Percentiles rank a stretch among this genome's conserved stretches.
Evolutionary conservation across 2,329 filamentous ascomycete species (phyloP).

Genomic region (Calonectria multiphialidica): DNA sequence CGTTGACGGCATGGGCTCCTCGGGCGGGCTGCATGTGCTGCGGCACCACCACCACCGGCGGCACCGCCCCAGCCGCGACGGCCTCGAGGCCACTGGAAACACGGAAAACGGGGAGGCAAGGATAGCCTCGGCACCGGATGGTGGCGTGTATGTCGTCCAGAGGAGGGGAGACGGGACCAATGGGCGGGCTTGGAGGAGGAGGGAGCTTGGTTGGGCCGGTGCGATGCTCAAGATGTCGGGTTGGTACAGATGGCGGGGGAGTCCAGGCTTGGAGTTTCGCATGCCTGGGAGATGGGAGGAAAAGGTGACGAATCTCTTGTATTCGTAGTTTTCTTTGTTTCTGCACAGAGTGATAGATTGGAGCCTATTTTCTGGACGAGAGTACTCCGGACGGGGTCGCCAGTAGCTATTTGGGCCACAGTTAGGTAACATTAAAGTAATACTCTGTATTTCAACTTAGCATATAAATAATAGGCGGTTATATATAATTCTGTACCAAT

Average conservation of each 20-base stretch:
- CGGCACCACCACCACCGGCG: constrained; percentile 24
- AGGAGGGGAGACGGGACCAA: constrained; percentile 41
- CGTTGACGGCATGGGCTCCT: constrained; percentile 40
- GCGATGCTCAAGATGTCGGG: constrained; percentile 57
- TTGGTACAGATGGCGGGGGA: constrained; percentile 47
- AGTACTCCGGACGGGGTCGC: too few relatives aligned
- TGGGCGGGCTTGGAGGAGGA: constrained; percentile 55
- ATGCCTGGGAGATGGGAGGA: constrained; percentile 41
- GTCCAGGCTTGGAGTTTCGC: constrained; percentile 40
- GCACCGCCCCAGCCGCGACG: constrained; percentile 38
- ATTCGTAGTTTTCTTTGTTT: neutral
- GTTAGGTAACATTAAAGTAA: too few relatives aligned
- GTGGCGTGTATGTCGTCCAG: constrained; percentile 47
- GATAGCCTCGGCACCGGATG: constrained; percentile 45
- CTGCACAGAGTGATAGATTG: neutral
- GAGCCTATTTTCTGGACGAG: neutral
- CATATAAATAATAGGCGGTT: too few relatives aligned
- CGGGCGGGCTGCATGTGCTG: neutral
- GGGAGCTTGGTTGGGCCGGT: constrained; percentile 60
- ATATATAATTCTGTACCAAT: too few relatives aligned
- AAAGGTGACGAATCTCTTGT: constrained; percentile 29
- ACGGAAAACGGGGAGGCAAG: constrained; percentile 47
- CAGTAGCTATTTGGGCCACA: too few relatives aligned
- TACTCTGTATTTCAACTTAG: too few relatives aligned
- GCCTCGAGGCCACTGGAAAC: constrained; percentile 44